Percentiles rank a stretch among this genome's conserved stretches.
phyloP scores from a whole-genome alignment of 768 basidiomycete species.

The Tricholoma bakamatsutake region DNA sequence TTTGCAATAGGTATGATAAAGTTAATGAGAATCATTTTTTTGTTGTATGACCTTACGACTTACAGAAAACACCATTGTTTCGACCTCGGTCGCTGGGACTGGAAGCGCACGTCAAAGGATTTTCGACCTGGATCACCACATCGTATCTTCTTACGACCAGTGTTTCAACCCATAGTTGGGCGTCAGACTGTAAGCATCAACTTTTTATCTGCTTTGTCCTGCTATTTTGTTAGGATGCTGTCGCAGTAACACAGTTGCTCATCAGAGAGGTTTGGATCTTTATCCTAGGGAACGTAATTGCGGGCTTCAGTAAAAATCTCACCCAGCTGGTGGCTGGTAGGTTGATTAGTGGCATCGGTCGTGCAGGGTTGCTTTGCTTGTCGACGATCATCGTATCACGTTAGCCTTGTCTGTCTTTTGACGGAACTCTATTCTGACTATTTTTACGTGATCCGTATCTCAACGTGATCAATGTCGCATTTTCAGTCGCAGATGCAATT shows the following conservation, averaged over 20 bases:
- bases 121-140: constrained; percentile 21
- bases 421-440: not conserved
- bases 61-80: constrained; percentile 21
- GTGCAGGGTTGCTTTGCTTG: constrained; percentile 19
- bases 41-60: not conserved
- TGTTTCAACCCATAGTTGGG: constrained; percentile 19
- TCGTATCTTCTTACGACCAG: constrained; percentile 22
- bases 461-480: constrained; percentile 21
- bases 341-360: constrained; percentile 20
- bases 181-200: constrained; percentile 16
- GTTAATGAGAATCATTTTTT: not conserved
- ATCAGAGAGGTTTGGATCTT: constrained; percentile 22
- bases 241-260: constrained; percentile 18
- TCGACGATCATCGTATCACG: constrained; percentile 18
- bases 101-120: constrained; percentile 19
- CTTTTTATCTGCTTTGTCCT: not conserved
- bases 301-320: constrained; percentile 17
- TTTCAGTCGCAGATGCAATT: constrained; percentile 20
- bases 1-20: constrained; percentile 10
- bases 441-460: constrained; percentile 18
- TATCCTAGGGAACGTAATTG: constrained; percentile 20
- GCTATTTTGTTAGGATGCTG: constrained; percentile 14
- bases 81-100: constrained; percentile 19
- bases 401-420: constrained; percentile 4
- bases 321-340: constrained; percentile 21